Percentiles rank a stretch among this genome's conserved stretches.
These are phyloP conservation scores for Metschnikowia hibisci DNA, from an alignment of 805 yeast species.

Conservation along the genomic window DNA sequence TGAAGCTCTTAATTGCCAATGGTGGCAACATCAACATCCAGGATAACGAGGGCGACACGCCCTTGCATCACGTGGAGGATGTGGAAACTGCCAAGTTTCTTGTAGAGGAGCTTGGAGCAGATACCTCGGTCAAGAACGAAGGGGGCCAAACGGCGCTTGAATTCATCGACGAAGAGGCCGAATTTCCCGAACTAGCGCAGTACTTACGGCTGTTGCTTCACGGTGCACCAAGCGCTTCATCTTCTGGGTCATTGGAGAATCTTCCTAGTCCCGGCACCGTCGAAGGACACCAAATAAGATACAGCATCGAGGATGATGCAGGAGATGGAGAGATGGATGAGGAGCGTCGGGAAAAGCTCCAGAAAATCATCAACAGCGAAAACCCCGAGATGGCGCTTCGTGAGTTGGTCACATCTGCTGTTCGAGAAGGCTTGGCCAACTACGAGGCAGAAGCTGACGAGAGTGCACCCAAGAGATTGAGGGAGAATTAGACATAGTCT, in stretches of 20 bases:
- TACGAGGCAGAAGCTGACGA: conserved; percentile 24
- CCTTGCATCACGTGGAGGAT: conserved; percentile 86
- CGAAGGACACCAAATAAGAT: conserved; percentile 53
- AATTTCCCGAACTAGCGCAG: conserved; percentile 69
- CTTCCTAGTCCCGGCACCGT: conserved; percentile 37
- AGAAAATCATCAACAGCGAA: conserved; percentile 70
- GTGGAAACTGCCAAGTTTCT: conserved; percentile 58
- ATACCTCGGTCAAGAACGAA: conserved; percentile 55
- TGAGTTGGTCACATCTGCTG: conserved; percentile 61
- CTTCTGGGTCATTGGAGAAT: conserved; percentile 16
- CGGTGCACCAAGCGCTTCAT: conserved; percentile 22
- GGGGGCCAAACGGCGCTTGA: conserved; percentile 76
- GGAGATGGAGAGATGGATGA: conserved; percentile 39
- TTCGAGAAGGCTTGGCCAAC: conserved; percentile 50
- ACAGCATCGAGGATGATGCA: conserved; percentile 48
- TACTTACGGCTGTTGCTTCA: conserved; percentile 50
- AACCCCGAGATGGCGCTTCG: conserved; percentile 77
- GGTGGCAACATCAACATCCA: conserved; percentile 81
- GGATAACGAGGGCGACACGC: conserved; percentile 92
- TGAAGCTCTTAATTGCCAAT: conserved; percentile 49
- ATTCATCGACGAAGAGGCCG: conserved; percentile 79
- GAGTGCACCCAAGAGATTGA: conserved; percentile 33
- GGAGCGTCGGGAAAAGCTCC: conserved; percentile 60
- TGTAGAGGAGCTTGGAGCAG: conserved; percentile 66
- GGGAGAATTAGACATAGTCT: not conserved